phyloP scores from a whole-genome alignment of 1,139 yeast species.

The Meyerozyma sp. region DNA sequence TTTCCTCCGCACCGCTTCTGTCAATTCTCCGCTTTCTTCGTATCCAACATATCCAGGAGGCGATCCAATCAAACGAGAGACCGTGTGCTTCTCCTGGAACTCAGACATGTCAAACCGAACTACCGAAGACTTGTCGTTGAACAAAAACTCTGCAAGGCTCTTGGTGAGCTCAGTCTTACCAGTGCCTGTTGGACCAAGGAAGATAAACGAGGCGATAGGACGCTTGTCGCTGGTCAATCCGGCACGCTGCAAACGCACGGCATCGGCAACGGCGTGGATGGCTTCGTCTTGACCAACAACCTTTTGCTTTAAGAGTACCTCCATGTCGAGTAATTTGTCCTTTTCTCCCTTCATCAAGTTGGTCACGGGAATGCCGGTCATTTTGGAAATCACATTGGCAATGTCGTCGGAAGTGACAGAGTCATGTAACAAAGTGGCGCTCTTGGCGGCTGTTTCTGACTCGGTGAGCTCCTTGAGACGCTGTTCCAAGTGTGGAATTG shows the following conservation, averaged over 20 bases:
- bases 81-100: constrained; percentile 89
- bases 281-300: constrained; percentile 98
- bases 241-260: constrained; percentile 93
- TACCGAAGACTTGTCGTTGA: constrained; percentile 81
- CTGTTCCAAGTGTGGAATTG: constrained; percentile 72
- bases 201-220: constrained; percentile 94
- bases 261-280: constrained; percentile 81
- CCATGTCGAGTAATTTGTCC: constrained; percentile 87
- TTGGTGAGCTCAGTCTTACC: constrained; percentile 96
- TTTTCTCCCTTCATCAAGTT: constrained; percentile 91
- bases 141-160: constrained; percentile 83
- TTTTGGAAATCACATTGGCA: constrained; percentile 82
- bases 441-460: constrained; percentile 35
- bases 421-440: constrained; percentile 62
- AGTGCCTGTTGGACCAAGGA: constrained; percentile 96
- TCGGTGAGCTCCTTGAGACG: constrained; percentile 46
- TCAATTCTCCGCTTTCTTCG: constrained; percentile 92
- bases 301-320: constrained; percentile 62
- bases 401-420: constrained; percentile 93
- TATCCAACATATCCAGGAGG: constrained; percentile 98
- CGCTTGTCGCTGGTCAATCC: constrained; percentile 91
- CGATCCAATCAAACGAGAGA: constrained; percentile 88
- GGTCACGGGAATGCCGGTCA: constrained; percentile 96
- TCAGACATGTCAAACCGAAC: constrained; percentile 96
- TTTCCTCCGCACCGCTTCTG: constrained; percentile 92